Conservation (phyloP, 306 rosid species). For the Casuarina cunninghamiana region DNA sequence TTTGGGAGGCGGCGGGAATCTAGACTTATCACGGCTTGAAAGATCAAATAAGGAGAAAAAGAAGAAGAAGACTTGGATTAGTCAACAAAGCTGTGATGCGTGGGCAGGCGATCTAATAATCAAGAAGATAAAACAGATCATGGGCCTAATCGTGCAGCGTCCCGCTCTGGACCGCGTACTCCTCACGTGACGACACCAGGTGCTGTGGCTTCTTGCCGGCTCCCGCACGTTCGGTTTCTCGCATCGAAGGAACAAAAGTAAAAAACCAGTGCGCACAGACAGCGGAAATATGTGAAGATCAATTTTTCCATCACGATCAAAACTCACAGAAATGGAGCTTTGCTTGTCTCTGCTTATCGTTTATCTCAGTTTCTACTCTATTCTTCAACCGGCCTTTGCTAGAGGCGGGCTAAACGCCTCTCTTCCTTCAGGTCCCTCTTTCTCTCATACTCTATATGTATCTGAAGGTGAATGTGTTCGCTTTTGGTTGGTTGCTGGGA, state of each 20-base stretch:
- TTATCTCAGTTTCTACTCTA: conserved; percentile 34
- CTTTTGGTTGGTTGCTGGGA: conserved; percentile 7
- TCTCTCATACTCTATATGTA: not conserved
- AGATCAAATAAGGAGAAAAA: too few species aligned
- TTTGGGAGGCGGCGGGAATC: too few species aligned
- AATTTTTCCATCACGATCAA: conserved; percentile 1
- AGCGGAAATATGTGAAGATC: not conserved
- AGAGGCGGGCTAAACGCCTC: conserved; percentile 43
- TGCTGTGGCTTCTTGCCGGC: not conserved
- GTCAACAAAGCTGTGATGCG: too few species aligned
- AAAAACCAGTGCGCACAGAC: not conserved
- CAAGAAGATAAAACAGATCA: too few species aligned
- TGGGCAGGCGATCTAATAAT: too few species aligned
- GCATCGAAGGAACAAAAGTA: not conserved
- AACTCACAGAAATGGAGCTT: conserved; percentile 22
- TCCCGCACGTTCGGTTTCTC: not conserved
- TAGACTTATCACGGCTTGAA: too few species aligned
- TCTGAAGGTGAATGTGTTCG: not conserved
- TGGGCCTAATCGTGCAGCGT: too few species aligned
- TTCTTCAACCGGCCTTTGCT: conserved; percentile 38
- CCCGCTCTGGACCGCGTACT: not conserved
- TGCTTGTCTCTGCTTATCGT: conserved; percentile 38
- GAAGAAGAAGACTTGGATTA: too few species aligned
- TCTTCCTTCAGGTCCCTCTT: conserved; percentile 44
- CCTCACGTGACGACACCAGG: not conserved